Conservation (phyloP, 352 stramenopile species). For the Pythium apleroticum region DNA sequence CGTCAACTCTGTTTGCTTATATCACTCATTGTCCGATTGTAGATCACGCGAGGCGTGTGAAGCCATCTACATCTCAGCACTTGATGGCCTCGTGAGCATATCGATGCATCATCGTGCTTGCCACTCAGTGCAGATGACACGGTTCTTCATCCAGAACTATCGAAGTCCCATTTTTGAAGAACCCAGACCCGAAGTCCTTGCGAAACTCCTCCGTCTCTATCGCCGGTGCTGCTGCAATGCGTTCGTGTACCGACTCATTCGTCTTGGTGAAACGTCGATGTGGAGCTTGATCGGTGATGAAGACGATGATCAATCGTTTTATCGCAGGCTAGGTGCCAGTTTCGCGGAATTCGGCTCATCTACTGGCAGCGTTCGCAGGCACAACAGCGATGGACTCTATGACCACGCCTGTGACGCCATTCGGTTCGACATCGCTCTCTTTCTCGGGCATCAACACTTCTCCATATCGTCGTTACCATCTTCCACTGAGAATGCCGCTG, state of each 20-base stretch:
- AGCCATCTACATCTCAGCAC: neutral
- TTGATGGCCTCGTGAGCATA: constrained; percentile 2
- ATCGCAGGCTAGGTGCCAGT: constrained; percentile 2
- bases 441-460: constrained; percentile 18
- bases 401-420: neutral
- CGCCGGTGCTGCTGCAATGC: constrained; percentile 26
- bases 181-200: neutral
- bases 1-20: neutral
- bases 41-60: constrained; percentile 9
- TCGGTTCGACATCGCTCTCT: constrained; percentile 12
- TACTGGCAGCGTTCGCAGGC: too few species aligned
- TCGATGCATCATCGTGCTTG: constrained; percentile 9
- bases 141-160: constrained; percentile 23
- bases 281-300: constrained; percentile 9
- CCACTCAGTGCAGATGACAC: constrained; percentile 10
- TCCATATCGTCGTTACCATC: neutral
- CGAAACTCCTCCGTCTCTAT: constrained; percentile 21
- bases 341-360: constrained; percentile 1
- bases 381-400: too few species aligned
- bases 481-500: neutral
- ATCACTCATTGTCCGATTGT: too few species aligned
- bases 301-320: constrained; percentile 14
- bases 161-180: constrained; percentile 19
- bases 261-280: constrained; percentile 22
- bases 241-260: constrained; percentile 25